Conservation (phyloP, 345 rosid species). For the Nasturtium officinale region DNA sequence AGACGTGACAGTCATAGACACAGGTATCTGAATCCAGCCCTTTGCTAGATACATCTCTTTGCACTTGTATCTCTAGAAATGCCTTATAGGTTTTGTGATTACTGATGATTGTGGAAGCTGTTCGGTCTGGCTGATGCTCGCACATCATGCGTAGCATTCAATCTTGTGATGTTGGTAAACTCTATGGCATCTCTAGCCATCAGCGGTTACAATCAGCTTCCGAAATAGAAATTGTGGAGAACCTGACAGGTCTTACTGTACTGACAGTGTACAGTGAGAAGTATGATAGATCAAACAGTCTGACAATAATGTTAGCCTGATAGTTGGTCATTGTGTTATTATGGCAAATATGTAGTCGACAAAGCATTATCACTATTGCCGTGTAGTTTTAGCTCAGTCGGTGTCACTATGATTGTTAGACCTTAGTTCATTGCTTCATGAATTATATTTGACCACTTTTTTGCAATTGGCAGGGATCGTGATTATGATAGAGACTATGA, state of each 20-base stretch:
- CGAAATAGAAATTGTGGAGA: slow-evolving; percentile 55
- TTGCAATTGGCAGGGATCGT: slow-evolving; percentile 52
- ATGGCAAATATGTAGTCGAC: neutral
- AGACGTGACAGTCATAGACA: slow-evolving; percentile 58
- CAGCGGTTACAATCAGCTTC: slow-evolving; percentile 64
- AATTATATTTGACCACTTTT: neutral
- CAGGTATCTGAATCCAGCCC: slow-evolving; percentile 49
- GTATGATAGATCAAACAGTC: slow-evolving; percentile 91
- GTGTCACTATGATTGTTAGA: slow-evolving; percentile 6
- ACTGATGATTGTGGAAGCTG: slow-evolving; percentile 48
- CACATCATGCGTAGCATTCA: slow-evolving; percentile 17
- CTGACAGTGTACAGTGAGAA: slow-evolving; percentile 99
- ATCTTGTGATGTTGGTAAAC: slow-evolving; percentile 22
- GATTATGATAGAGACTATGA: slow-evolving; percentile 58
- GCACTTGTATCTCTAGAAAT: neutral
- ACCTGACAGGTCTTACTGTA: slow-evolving; percentile 98
- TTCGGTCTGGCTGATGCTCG: slow-evolving; percentile 15
- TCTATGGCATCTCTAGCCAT: slow-evolving; percentile 70
- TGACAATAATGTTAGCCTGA: neutral
- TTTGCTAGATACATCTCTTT: neutral
- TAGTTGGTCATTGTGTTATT: neutral
- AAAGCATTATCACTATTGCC: neutral
- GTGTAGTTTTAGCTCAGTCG: neutral
- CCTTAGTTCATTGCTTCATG: neutral
- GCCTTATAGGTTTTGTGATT: neutral